phyloP scores from a whole-genome alignment of 2,329 filamentous ascomycete genomes.

The Aspergillus sp. region DNA sequence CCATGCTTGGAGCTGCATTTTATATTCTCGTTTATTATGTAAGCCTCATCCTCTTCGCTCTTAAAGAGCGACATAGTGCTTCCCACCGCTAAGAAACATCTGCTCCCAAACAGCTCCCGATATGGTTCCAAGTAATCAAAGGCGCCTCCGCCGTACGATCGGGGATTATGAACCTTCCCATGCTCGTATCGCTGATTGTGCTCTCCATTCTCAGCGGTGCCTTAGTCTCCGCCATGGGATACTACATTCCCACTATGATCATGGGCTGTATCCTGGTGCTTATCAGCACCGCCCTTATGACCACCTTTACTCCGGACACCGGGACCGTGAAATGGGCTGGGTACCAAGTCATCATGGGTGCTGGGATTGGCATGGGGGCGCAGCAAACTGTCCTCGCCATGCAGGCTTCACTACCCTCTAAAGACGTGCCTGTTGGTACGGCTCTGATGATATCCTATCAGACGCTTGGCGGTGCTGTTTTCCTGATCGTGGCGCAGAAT shows the following conservation, averaged over 20 bases:
- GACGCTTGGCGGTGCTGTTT: constrained; percentile 43
- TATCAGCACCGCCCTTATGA: neutral
- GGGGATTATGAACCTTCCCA: neutral
- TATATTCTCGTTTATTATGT: neutral
- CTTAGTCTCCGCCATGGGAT: neutral
- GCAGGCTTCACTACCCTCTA: constrained; percentile 34
- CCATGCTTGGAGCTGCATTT: too few relatives aligned
- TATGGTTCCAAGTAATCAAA: neutral
- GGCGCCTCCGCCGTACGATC: neutral
- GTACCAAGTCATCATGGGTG: constrained; percentile 15
- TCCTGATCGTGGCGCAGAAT: constrained; percentile 54
- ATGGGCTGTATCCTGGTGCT: neutral
- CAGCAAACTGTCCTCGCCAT: constrained; percentile 29
- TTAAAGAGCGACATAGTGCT: too few relatives aligned
- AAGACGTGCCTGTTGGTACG: constrained; percentile 38
- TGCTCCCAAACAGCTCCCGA: neutral
- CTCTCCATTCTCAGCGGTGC: neutral
- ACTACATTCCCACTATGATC: neutral
- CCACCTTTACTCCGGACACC: neutral
- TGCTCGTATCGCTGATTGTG: neutral
- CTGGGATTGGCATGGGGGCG: constrained; percentile 9
- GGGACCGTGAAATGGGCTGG: neutral
- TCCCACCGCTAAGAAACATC: neutral
- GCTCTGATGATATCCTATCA: constrained; percentile 37
- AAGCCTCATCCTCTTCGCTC: neutral